Percentiles rank a stretch among this genome's conserved stretches.
These are phyloP conservation scores for Erigeron philadelphicus DNA, from an alignment of 140 eudicot species.

Conservation along the genomic window DNA sequence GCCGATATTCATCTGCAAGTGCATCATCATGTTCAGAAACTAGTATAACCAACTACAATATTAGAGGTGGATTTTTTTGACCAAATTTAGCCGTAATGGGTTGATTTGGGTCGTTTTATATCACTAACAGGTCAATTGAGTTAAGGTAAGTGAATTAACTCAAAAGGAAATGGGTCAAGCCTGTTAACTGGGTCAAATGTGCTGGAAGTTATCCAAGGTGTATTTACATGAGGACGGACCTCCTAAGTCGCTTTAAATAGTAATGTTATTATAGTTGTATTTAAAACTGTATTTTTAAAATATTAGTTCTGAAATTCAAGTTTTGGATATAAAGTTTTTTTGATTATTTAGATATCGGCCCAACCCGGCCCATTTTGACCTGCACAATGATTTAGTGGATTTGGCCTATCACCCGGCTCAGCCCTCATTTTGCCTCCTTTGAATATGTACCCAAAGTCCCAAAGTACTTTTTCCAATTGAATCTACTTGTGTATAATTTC, in stretches of 20 bases:
- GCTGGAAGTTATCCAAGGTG: neutral
- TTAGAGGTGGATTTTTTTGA: neutral
- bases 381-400: neutral
- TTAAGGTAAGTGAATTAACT: constrained; percentile 1
- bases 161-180: neutral
- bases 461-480: constrained; percentile 1
- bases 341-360: too few species aligned
- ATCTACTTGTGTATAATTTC: constrained; percentile 22
- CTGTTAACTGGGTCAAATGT: neutral
- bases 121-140: constrained; percentile 6
- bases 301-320: neutral
- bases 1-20: constrained; percentile 95
- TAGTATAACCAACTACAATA: neutral
- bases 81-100: neutral
- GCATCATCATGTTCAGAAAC: neutral
- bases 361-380: neutral
- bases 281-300: too few species aligned
- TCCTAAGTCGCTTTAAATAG: neutral
- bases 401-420: neutral
- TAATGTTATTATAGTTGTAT: too few species aligned
- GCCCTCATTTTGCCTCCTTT: too few species aligned
- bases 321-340: neutral
- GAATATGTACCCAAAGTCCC: too few species aligned
- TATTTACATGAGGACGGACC: neutral
- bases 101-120: neutral